Evolutionary conservation across 2,329 filamentous ascomycete genomes (phyloP).

Genomic region (Ceratocystis diversiconidia): DNA sequence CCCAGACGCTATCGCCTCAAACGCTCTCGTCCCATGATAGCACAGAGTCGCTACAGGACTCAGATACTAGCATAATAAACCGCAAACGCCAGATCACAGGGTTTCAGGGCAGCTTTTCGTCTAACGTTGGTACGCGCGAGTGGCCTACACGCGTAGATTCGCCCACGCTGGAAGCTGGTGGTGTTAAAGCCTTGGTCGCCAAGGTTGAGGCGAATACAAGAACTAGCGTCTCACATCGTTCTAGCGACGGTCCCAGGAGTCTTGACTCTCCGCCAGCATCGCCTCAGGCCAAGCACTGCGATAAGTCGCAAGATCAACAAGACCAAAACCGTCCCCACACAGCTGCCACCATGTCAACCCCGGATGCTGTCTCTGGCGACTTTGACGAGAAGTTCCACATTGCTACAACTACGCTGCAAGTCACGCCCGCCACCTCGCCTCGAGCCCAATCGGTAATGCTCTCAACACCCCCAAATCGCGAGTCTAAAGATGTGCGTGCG

Average conservation of each 20-base stretch:
- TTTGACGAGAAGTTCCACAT: neutral
- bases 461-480: constrained; percentile 13
- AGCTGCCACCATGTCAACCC: neutral
- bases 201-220: neutral
- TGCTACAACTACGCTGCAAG: neutral
- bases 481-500: constrained; percentile 15
- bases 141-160: constrained; percentile 12
- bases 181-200: constrained; percentile 2
- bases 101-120: constrained; percentile 17
- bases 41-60: neutral
- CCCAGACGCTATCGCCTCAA: neutral
- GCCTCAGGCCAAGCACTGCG: neutral
- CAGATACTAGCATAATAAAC: constrained; percentile 14
- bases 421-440: neutral
- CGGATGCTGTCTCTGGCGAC: neutral
- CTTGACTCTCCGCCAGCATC: constrained; percentile 2
- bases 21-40: neutral
- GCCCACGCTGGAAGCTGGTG: neutral
- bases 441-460: neutral
- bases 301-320: neutral
- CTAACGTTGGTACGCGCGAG: constrained; percentile 17
- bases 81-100: constrained; percentile 16
- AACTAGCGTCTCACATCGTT: neutral
- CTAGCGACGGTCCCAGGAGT: neutral
- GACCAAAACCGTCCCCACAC: neutral